Base-by-base conservation (phyloP, 2,329 filamentous ascomycete genomes). In the Neoascochyta sp. region DNA sequence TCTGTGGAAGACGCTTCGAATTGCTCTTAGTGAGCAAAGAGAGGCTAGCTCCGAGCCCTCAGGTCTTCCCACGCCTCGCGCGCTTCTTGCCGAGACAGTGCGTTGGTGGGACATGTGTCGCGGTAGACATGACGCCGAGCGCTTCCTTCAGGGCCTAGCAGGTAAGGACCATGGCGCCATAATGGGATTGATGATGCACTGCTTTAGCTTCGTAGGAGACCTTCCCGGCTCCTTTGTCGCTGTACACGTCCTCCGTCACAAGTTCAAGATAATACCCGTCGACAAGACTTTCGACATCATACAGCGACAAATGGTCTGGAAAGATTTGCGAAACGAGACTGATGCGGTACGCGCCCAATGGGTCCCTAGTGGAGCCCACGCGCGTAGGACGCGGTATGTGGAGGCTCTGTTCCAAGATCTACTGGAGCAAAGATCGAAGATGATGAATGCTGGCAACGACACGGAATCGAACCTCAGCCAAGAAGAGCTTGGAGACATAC, bases 171-270 rank as follows among this genome's bases (percentile, higher is more conserved):
- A 40, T 9, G 47, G 42, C 9, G 55, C 53, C 5, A 44, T 60
- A 11, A 42, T 34, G 7, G 34, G 32, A 9, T 32, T 59, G 12
- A 45, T 64, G n/a, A 43, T 62, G 39, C 50, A 59, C 19, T 62
- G 57, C 36, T 63, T 63, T 41, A 54, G 53, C 36, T 57, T 51
- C 22, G 44, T 38, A 12, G 40, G 50, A 16, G 59, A 64, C 31
- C 35, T 62, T 1, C 35, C 52, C 9, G 61, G 60, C n/a, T 50
- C 53, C 4, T 51, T 64, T 7, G 40, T 63, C 10, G 51, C 58
- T n/a, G 26, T 63, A 15, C 54, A 62, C 32, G 46, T 54, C 7
- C 27, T 63, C 4, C 41, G 45, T 7, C 36, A 47, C 4, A 25
- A 39, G 1, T 52, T 63, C 21, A 32, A 38, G 23, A 47, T 62